Percentiles rank a stretch among this genome's conserved stretches.
Conservation (phyloP, 208 protist species). For the Porcisia hertigi region DNA sequence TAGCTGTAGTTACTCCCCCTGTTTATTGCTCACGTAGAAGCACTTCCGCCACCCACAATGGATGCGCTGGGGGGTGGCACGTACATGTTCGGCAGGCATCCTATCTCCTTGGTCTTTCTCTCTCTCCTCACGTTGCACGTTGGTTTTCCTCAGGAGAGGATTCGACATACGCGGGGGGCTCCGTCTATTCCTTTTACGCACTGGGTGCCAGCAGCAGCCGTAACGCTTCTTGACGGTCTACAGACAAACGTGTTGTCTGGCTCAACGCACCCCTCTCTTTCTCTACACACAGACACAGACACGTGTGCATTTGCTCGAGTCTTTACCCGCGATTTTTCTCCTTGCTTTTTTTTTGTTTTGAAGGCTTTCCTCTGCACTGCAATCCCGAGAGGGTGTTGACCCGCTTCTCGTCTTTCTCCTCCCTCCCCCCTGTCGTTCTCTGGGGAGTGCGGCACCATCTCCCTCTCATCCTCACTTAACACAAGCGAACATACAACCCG, state of each 20-base stretch:
- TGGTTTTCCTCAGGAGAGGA: too few species aligned
- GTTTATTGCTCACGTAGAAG: too few species aligned
- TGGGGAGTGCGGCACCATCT: not conserved
- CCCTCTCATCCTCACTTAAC: not conserved
- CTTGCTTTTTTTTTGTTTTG: too few species aligned
- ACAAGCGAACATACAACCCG: too few species aligned
- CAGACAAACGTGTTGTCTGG: not conserved
- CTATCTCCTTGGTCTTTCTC: too few species aligned
- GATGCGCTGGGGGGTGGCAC: too few species aligned
- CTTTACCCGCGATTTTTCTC: not conserved
- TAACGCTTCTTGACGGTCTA: not conserved
- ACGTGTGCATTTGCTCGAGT: too few species aligned
- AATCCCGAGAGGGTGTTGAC: not conserved
- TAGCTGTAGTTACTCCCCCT: too few species aligned
- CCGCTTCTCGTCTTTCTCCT: not conserved
- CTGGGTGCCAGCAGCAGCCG: not conserved
- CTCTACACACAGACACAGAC: not conserved
- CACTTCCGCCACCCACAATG: too few species aligned
- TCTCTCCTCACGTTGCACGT: not conserved
- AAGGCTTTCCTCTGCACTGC: not conserved
- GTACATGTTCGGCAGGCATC: too few species aligned
- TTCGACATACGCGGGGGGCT: too few species aligned
- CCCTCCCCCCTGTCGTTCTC: not conserved
- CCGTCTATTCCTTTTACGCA: not conserved
- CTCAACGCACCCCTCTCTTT: not conserved